Evolutionary conservation across 495 filamentous ascomycete species (phyloP), one percentile per base, ranked within the genome.

Genomic region (Talaromyces wortmannii): DNA sequence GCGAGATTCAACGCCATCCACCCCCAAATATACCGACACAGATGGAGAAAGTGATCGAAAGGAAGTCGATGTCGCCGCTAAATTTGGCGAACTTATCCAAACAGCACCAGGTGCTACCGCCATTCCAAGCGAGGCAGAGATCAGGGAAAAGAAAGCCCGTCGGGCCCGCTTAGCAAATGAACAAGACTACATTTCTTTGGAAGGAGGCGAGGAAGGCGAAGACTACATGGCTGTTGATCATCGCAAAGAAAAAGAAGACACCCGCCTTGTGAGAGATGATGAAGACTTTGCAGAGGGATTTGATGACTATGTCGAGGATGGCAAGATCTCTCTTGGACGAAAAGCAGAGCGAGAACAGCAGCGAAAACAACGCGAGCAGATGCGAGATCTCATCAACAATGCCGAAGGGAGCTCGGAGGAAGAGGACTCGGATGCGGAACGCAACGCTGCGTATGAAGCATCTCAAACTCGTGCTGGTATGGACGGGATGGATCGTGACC

Each of bases 251-350:
- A 63, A 83, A 78, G 63, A 71, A 3, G 84, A 91, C 52, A 88
- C 86, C 7, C 78, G 94, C n/a, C 79, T 97, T 7, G 78, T 90
- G 4, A 78, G 79, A 29, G 91, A 96, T 51, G 92, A 97, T 63
- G 94, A 97, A 63, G 90, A 96, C 63, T 82, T 97, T n/a, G 86
- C 85, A 31, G 94, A 98, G 72, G 91, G 91, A 4, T 96, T 95
- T 65, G 92, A 95, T 52, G 90, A 96, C 55, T 96, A 88, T 59
- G 86, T 92, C 13, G 87, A 91, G 16, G 92, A 96, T 64, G 91
- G 87, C 13, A 80, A 80, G 31, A 82, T 96, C 10, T 79, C 89
- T 3, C 78, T 97, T 0, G 89, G 91, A 43, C 82, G 78, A 60
- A 86, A 86, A 56, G 90, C 91, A 4, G 89, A 95, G 70, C 78